Base-by-base conservation (phyloP, 2,329 filamentous ascomycete species). In the Akanthomyces lecanii region DNA sequence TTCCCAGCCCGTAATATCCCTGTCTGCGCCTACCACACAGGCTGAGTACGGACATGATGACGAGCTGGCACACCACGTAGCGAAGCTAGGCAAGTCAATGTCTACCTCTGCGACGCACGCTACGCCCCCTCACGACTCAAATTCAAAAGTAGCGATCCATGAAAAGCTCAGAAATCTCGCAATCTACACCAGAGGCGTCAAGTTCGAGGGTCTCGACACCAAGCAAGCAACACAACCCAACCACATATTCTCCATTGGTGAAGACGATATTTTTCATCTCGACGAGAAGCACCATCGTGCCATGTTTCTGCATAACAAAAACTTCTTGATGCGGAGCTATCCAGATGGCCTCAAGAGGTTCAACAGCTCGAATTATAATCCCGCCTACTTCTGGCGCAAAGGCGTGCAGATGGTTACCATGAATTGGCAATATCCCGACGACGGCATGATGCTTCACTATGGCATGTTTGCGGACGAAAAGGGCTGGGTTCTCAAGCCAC, bases 401-500 rank as follows among this genome's bases (percentile, higher is more conserved):
- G 95, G 95, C 33, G 93, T 97, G 23, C 95, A 99, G 75, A 98
- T 99, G 94, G 93, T 92, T 5, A 94, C 95, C 21, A 84, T 98
- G 74, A 99, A 99, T 74, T 98, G 95, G 94, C 95, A 99, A 76
- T 94, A 89, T 3, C 89, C 93, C 68, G 94, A 98, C 72, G 86
- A 95, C 63, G 91, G 91, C 50, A 96, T 97, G 85, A 96, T 98
- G 81, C 85, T 99, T 72, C 98, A 98, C 72, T 90, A 96, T 70
- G 95, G 90, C 72, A 98, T 99, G 95, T 99, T 98, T 73, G 91
- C 92, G 42, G 90, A 87, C 11, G 89, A 90, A 57, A 79, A 85
- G 48, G 93, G 94, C 47, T 97, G 91, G 90, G 86, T 93, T 2
- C 81, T 95, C 65, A 97, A 97, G 75, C 92, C 93, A 0, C 73